Evolutionary conservation across 2,329 filamentous ascomycete species (phyloP).

Genomic region (Monilinia laxa): DNA sequence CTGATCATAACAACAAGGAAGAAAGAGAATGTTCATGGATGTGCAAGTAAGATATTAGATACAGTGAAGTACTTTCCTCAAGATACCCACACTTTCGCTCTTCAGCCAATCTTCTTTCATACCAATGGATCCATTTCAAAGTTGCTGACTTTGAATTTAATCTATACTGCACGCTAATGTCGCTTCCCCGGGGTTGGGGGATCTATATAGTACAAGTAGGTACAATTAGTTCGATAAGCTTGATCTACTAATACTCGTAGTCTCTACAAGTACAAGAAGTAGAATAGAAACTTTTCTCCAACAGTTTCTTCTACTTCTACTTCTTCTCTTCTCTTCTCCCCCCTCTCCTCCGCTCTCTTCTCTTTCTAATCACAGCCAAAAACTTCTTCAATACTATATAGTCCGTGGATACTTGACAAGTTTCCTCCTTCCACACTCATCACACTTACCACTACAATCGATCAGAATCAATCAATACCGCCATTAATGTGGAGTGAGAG

Average conservation of each 20-base stretch:
- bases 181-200: background rate
- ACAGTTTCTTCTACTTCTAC: background rate
- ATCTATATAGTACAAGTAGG: background rate
- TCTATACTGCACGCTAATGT: background rate
- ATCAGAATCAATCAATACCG: background rate
- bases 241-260: background rate
- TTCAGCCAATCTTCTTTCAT: no score
- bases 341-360: background rate
- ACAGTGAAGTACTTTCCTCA: no score
- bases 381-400: background rate
- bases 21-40: background rate
- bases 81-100: no score
- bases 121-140: no score
- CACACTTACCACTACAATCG: constrained; percentile 1
- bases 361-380: background rate
- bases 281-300: background rate
- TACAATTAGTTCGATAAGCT: constrained; percentile 1
- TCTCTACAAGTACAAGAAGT: background rate
- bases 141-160: no score
- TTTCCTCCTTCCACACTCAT: background rate
- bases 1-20: background rate
- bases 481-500: constrained; percentile 20
- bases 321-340: background rate
- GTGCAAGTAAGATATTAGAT: constrained; percentile 11
- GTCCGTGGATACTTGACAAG: background rate